Evolutionary conservation across 2,329 filamentous ascomycete species (phyloP), one percentile per base, ranked within the genome.

Genomic region (Xylaria sp.): DNA sequence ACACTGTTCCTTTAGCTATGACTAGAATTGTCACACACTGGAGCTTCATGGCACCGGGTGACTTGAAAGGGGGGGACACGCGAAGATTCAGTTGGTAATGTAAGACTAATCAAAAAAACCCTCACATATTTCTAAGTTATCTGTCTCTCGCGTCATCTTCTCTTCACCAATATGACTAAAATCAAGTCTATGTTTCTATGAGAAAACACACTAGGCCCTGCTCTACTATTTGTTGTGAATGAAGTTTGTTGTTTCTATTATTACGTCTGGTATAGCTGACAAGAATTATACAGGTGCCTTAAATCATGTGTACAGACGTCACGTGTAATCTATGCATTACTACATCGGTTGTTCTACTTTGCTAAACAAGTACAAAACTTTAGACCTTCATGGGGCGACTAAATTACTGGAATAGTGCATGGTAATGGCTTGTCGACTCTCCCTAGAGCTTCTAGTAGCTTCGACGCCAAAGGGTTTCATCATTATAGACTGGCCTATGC

Each of bases 1-100:
- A 57, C 23, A 7, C 46, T 32, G 13, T 2, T 58, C 15, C 23
- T 13, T 39, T 23, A 9, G 34, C 20, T n/a, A 8, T 13, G 15
- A 13, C 6, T 15, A 32, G 55, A 58, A 8, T 46, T 10, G 55
- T 46, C 55, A 46, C 39, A 58, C 55, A 58, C 8, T 46, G 39
- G 44, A 39, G 37, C 6, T 37, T 28, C 20, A 37, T 58, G 15
- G 34, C 54, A 58, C 39, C 25, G 4, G 15, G 18, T 18, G 15
- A 18, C 41, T 10, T 25, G 13, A 10, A 10, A 15, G 41, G 23
- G 54, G 8, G 52, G 34, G 9, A n/a, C 20, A 28, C 4, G 39
- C 13, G 20, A 44, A 13, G 15, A 23, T 51, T 51, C 12, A 13
- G 8, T 48, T 48, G 7, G 18, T 18, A 48, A 23, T 48, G 7